Conservation (phyloP, 306 rosid species). For the Neltuma alba region DNA sequence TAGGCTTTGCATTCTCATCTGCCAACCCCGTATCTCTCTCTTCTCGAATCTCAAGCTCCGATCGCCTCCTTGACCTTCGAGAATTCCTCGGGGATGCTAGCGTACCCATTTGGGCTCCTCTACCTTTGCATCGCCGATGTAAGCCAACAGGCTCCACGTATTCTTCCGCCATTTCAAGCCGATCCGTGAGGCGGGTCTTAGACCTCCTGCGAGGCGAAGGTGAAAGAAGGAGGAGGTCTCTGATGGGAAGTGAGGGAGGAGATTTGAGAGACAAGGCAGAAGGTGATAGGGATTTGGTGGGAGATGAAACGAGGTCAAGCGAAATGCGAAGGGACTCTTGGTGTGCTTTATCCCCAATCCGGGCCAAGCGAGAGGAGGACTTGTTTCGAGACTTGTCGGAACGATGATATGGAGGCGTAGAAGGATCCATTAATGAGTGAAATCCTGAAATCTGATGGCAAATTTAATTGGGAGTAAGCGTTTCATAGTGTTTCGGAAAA, state of each 20-base stretch:
- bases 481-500: background rate
- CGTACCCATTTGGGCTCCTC: slow-evolving; percentile 44
- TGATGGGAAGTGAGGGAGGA: slow-evolving; percentile 45
- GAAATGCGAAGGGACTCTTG: slow-evolving; percentile 47
- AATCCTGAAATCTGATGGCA: background rate
- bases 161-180: slow-evolving; percentile 59
- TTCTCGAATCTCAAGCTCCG: slow-evolving; percentile 65
- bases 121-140: slow-evolving; percentile 54
- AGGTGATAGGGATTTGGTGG: slow-evolving; percentile 41
- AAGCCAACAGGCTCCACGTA: slow-evolving; percentile 40
- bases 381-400: slow-evolving; percentile 44
- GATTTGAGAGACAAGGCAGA: slow-evolving; percentile 38
- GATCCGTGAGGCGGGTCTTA: slow-evolving; percentile 63
- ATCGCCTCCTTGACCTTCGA: slow-evolving; percentile 59
- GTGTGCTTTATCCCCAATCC: slow-evolving; percentile 28
- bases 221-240: slow-evolving; percentile 56
- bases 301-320: slow-evolving; percentile 37
- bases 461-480: background rate
- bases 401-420: slow-evolving; percentile 48
- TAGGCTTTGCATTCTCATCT: slow-evolving; percentile 66
- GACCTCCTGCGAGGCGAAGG: slow-evolving; percentile 63
- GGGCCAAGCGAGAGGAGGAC: slow-evolving; percentile 46
- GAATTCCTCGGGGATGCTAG: slow-evolving; percentile 72
- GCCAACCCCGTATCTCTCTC: slow-evolving; percentile 57
- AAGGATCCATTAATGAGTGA: slow-evolving; percentile 52